A percentile compares a stretch with the other conserved stretches of the same genome.
These are phyloP conservation scores for Penicillium paneum DNA, from an alignment of 2,329 filamentous ascomycete genomes.

Conservation along the genomic window DNA sequence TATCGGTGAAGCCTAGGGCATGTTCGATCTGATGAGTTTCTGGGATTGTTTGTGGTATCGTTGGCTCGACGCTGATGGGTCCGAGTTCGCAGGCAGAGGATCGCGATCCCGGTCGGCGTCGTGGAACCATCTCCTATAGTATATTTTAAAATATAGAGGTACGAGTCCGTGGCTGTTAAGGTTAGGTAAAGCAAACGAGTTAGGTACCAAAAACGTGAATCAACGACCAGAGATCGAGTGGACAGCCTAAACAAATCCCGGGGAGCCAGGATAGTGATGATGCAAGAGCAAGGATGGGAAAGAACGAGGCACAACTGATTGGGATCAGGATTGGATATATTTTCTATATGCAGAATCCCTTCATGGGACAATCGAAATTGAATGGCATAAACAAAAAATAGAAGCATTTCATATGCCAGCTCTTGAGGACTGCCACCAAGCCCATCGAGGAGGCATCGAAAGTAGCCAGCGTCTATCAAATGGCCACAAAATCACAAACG, in stretches of 20 bases:
- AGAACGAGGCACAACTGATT: slow-evolving; percentile 1
- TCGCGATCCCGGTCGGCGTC: neutral
- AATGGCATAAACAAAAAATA: slow-evolving; percentile 13
- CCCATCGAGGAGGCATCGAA: slow-evolving; percentile 9
- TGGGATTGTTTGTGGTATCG: neutral
- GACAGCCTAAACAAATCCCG: no score
- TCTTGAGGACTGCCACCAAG: slow-evolving; percentile 14
- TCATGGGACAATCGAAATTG: slow-evolving; percentile 17
- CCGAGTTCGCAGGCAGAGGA: neutral
- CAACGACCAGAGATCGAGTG: neutral
- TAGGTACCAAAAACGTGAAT: neutral
- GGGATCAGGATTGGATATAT: slow-evolving; percentile 17
- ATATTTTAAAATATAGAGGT: neutral
- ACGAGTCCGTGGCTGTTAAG: no score
- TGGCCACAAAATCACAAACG: slow-evolving; percentile 20
- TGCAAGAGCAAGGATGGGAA: slow-evolving; percentile 2
- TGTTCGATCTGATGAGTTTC: slow-evolving; percentile 1
- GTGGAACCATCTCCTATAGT: neutral
- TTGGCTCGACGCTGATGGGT: neutral
- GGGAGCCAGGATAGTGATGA: neutral
- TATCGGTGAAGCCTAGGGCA: slow-evolving; percentile 19
- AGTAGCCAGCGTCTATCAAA: slow-evolving; percentile 14
- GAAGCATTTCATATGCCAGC: slow-evolving; percentile 14
- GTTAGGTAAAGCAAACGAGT: neutral
- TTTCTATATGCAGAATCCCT: slow-evolving; percentile 25